Evolutionary conservation across 2,329 filamentous ascomycete species (phyloP), one percentile per base, ranked within the genome.

Genomic region (Aspergillus fischeri): DNA sequence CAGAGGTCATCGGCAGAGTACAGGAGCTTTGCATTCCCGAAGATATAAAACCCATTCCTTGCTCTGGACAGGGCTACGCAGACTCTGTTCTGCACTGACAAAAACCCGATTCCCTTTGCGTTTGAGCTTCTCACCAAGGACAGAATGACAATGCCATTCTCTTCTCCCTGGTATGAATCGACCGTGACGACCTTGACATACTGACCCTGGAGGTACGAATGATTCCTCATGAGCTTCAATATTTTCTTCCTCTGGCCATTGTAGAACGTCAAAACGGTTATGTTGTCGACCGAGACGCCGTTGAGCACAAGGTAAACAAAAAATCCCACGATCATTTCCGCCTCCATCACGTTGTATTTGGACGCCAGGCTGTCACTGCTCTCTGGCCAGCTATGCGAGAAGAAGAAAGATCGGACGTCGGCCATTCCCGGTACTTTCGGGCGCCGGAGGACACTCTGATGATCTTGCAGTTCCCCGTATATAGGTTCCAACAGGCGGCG

Each of bases 81-180:
- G 14, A 85, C 79, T 57, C 85, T 78, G 60, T 87, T 87, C 38
- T 80, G 78, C 11, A 88, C 85, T 1, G 81, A 79, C 1, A 96
- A 78, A 63, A 96, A 97, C 0, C 92, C 92, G 29, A 92, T 86
- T 0, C 78, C 76, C 4, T 75, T 67, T 1, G 75, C 65, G 1
- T 69, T 62, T 38, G 87, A 88, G 61, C 87, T 92, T 47, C 92
- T 83, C 3, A 94, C 91, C 0, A 96, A 77, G 0, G 92, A 96
- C 0, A 96, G 77, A 1, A 96, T 70, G 9, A 97, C 80, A 8
- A 96, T 79, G 25, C 92, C 89, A 60, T 96, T 96, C 69, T 96
- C 91, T 65, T 96, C 91, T 11, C 92, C 92, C 70, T 96, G 92
- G 67, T 93, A 96, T 0, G 89, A 90, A 67, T 96, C 92, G 0